Evolutionary conservation across 805 yeast genomes (phyloP).

Genomic region (Metschnikowia dekortorum): DNA sequence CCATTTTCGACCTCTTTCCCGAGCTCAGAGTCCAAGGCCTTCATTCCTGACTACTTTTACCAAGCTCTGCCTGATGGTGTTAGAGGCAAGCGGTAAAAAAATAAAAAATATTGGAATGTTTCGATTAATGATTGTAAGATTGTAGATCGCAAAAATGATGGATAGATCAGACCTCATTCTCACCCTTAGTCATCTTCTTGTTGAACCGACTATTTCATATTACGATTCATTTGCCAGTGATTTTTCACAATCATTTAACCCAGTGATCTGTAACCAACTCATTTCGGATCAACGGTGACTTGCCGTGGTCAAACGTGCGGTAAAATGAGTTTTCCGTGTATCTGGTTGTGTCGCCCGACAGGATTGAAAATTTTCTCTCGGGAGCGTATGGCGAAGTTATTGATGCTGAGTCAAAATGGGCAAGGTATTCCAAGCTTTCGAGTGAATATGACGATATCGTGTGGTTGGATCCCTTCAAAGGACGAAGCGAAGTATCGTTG

Average conservation of each 20-base stretch:
- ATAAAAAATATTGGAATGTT: no score
- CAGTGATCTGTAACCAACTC: not conserved
- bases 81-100: constrained; percentile 22
- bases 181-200: not conserved
- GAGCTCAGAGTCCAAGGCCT: constrained; percentile 17
- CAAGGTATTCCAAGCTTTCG: not conserved
- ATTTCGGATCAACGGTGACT: not conserved
- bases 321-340: not conserved
- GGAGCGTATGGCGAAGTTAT: not conserved
- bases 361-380: not conserved
- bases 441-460: constrained; percentile 22
- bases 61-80: constrained; percentile 14
- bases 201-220: no score
- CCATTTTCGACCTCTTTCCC: constrained; percentile 8
- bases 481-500: constrained; percentile 25
- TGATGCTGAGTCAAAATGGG: not conserved
- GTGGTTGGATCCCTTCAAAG: constrained; percentile 29
- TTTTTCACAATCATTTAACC: no score
- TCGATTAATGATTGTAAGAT: no score
- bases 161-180: no score
- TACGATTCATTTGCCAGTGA: not conserved
- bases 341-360: not conserved
- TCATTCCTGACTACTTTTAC: constrained; percentile 17
- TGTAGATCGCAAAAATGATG: no score
- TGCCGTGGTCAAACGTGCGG: not conserved